Base-by-base conservation (phyloP, 2,329 filamentous ascomycete species). In the Tolypocladium ophioglossoides region DNA sequence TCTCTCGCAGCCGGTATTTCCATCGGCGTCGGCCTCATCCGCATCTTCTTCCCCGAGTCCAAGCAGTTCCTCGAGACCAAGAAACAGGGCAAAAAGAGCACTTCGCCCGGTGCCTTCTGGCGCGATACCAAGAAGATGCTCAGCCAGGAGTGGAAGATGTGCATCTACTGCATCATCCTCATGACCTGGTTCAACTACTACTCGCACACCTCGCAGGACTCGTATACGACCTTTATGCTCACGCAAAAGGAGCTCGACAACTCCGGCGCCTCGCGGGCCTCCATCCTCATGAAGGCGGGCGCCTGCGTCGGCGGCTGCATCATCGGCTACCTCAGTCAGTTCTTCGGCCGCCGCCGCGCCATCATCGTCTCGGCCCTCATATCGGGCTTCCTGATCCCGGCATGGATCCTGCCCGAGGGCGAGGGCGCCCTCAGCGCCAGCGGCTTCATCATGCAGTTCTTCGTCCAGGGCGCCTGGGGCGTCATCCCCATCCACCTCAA, bases 151-250 rank as follows among this genome's bases (percentile, higher is more conserved):
- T 91, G 87, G 88, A 82, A 81, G 67, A 83, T 91, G 79, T 86
- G 82, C 61, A 65, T 91, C 53, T 92, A 91, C 74, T 88, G 85
- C 68, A 74, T 87, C 67, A 76, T 91, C 58, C 74, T 92, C 52
- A 91, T 91, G 87, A 87, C 84, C 0, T 87, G 85, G 78, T 83
- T 84, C 74, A 85, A 84, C 70, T 84, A 77, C 68, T 90, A 88
- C 72, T 87, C 84, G 51, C 88, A 92, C 73, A 89, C 86, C 2
- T 86, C 83, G 27, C 87, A 92, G 67, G 88, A 92, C 71, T 86
- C 80, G 50, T 91, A 91, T 72, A 90, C 87, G 0, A 91, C 87
- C 3, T 90, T 91, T 66, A 86, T 91, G 84, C 75, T 85, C 40
- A 78, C 78, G 5, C 78, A 89, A 61, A 91, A 91, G 70, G 82